Conservation (phyloP, 352 stramenopile genomes). For the Globisporangium orthogonon region DNA sequence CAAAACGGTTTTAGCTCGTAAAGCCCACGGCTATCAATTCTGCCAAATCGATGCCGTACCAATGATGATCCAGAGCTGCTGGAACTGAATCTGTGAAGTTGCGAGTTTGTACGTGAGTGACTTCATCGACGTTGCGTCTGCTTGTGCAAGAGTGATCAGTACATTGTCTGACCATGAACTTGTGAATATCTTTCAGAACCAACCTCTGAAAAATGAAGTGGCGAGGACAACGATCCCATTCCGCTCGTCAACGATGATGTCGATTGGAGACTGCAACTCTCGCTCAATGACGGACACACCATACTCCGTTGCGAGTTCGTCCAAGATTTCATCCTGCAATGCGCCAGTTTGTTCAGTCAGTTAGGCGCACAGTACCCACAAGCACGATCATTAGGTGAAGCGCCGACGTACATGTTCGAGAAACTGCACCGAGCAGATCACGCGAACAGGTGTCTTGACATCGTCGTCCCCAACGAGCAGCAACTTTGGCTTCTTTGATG, state of each 20-base stretch:
- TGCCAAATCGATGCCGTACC: conserved; percentile 19
- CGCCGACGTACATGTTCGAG: conserved; percentile 1
- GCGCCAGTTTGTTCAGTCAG: background rate
- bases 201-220: conserved; percentile 34
- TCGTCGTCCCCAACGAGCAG: conserved; percentile 4
- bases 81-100: conserved; percentile 43
- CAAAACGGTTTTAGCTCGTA: background rate
- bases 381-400: background rate
- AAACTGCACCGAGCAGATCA: conserved; percentile 13
- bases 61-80: conserved; percentile 59
- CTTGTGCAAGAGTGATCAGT: background rate
- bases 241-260: conserved; percentile 61
- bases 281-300: conserved; percentile 53
- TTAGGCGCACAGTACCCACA: no score
- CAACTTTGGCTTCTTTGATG: conserved; percentile 19
- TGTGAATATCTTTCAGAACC: background rate
- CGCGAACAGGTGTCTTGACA: conserved; percentile 7
- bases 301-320: conserved; percentile 52
- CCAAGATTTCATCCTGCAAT: conserved; percentile 46
- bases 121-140: conserved; percentile 25
- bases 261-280: conserved; percentile 41
- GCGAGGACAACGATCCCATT: conserved; percentile 47
- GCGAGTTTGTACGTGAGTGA: conserved; percentile 55
- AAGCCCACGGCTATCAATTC: background rate
- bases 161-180: no score